Percentiles rank a stretch among this genome's conserved stretches.
These are phyloP conservation scores for Stagonosporopsis chrysanthemi DNA, from an alignment of 2,329 filamentous ascomycete genomes.

Conservation along the genomic window DNA sequence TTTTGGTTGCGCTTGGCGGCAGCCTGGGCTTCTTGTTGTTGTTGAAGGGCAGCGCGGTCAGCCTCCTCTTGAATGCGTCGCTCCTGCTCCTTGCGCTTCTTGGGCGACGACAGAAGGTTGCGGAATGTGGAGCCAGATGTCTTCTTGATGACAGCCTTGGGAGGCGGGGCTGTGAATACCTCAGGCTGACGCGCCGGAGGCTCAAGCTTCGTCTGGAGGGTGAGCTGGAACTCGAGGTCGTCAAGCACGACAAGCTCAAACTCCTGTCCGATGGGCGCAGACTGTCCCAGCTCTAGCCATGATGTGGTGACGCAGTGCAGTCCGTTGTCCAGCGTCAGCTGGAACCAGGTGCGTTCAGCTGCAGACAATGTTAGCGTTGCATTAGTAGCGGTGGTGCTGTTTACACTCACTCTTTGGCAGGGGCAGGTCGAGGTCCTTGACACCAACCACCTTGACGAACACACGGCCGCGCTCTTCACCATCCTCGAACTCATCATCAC, in stretches of 20 bases:
- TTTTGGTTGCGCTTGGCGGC: slow-evolving; percentile 64
- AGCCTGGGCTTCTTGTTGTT: slow-evolving; percentile 50
- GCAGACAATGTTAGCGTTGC: slow-evolving; percentile 23
- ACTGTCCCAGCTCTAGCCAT: slow-evolving; percentile 90
- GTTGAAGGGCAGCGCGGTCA: slow-evolving; percentile 67
- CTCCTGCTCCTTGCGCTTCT: slow-evolving; percentile 95
- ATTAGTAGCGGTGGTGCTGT: neutral
- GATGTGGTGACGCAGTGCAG: slow-evolving; percentile 97
- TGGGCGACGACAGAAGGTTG: slow-evolving; percentile 83
- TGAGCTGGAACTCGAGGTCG: slow-evolving; percentile 98
- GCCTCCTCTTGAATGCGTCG: slow-evolving; percentile 83
- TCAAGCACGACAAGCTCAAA: slow-evolving; percentile 97
- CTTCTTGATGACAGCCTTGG: slow-evolving; percentile 75
- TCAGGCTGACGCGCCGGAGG: slow-evolving; percentile 63
- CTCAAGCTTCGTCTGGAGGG: slow-evolving; percentile 92
- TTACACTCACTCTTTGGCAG: slow-evolving; percentile 80
- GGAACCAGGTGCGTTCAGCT: slow-evolving; percentile 94
- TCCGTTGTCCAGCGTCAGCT: slow-evolving; percentile 96
- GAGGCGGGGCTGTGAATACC: slow-evolving; percentile 55
- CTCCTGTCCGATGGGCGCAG: slow-evolving; percentile 94
- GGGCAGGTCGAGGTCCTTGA: slow-evolving; percentile 93
- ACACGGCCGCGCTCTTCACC: slow-evolving; percentile 86
- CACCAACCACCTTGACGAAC: slow-evolving; percentile 98
- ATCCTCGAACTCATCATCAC: slow-evolving; percentile 72
- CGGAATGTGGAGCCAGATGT: slow-evolving; percentile 79